phyloP scores from a whole-genome alignment of 1,284 basidiomycete genomes.

The Ceratobasidium sp. region DNA sequence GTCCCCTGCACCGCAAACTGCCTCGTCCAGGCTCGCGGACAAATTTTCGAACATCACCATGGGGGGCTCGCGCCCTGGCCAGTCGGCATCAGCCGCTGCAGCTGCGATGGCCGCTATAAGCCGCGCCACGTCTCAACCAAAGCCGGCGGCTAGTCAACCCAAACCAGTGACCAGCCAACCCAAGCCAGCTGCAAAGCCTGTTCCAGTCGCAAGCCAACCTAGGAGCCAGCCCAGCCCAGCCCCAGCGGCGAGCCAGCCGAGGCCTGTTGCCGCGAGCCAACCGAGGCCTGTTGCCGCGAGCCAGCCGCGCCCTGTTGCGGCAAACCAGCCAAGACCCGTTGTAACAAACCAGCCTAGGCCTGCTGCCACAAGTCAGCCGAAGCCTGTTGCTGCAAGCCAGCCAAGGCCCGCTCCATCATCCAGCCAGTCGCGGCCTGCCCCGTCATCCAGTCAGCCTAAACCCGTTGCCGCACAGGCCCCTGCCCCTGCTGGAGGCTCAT shows the following conservation, averaged over 20 bases:
- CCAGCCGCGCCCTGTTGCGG: constrained; percentile 50
- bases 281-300: constrained; percentile 26
- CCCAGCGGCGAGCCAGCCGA: constrained; percentile 44
- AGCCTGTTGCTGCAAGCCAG: constrained; percentile 41
- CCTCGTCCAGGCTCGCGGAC: constrained; percentile 44
- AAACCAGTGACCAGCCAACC: no score
- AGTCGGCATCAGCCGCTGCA: constrained; percentile 44
- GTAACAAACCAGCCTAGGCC: constrained; percentile 44
- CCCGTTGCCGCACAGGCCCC: constrained; percentile 24
- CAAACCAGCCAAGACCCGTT: no score
- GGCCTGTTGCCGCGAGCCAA: not conserved
- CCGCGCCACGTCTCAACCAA: constrained; percentile 52
- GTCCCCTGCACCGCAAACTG: constrained; percentile 45
- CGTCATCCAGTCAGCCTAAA: no score
- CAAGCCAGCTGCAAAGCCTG: constrained; percentile 56
- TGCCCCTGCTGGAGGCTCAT: constrained; percentile 47
- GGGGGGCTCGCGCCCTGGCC: constrained; percentile 59
- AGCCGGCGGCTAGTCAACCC: constrained; percentile 14
- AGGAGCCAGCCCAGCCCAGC: no score
- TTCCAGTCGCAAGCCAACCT: no score
- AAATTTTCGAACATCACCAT: constrained; percentile 50
- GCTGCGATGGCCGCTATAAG: constrained; percentile 64
- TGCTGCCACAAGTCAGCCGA: constrained; percentile 15
- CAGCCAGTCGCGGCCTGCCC: no score
- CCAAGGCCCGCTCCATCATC: constrained; percentile 49